Percentiles rank a stretch among this genome's conserved stretches.
Evolutionary conservation across 352 stramenopile genomes (phyloP).

Genomic region (Phytophthora aleatoria): DNA sequence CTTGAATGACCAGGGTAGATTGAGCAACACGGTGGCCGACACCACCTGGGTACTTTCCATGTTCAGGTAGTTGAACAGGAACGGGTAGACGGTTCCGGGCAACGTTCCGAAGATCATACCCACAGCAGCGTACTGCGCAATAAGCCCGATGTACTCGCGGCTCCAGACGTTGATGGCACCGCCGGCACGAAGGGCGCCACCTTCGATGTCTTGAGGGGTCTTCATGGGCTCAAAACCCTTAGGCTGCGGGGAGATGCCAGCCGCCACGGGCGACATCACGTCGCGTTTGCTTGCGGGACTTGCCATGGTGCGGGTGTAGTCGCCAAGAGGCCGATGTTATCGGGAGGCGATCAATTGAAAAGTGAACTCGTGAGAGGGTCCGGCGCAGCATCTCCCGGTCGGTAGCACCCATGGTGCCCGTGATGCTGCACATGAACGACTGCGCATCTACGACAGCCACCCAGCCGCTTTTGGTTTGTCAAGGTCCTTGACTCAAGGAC

Average conservation of each 20-base stretch:
- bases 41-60: conserved; percentile 48
- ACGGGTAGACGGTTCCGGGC: conserved; percentile 48
- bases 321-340: neutral
- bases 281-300: conserved; percentile 26
- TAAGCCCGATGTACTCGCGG: conserved; percentile 47
- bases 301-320: conserved; percentile 11
- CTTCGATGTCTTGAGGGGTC: conserved; percentile 38
- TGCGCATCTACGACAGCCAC: conserved; percentile 18
- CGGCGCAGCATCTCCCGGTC: conserved; percentile 2
- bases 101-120: conserved; percentile 49
- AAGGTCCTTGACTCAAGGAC: neutral
- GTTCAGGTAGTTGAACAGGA: conserved; percentile 57
- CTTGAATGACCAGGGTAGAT: conserved; percentile 62
- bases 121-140: conserved; percentile 56
- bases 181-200: conserved; percentile 46
- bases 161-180: conserved; percentile 39
- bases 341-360: conserved; percentile 17
- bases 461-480: conserved; percentile 18
- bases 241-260: conserved; percentile 22
- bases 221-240: conserved; percentile 38
- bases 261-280: conserved; percentile 20
- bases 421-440: conserved; percentile 5
- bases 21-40: conserved; percentile 45
- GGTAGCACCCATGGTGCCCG: neutral
- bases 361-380: conserved; percentile 21